These are phyloP conservation scores for Populus euphratica DNA, from an alignment of 345 rosid species.

Conservation along the genomic window DNA sequence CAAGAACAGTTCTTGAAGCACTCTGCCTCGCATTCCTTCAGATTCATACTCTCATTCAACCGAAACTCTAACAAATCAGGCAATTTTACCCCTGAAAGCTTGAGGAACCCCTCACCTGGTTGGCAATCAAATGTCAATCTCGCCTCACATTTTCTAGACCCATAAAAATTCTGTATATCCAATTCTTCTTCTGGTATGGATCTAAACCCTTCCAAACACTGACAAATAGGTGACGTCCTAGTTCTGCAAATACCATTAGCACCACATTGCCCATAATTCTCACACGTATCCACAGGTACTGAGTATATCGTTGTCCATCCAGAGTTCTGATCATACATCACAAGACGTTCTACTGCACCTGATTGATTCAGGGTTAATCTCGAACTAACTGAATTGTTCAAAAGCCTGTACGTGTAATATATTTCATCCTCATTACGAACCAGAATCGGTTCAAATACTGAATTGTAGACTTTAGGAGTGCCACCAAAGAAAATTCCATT, in stretches of 20 bases:
- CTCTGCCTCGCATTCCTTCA: slow-evolving; percentile 15
- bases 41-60: slow-evolving; percentile 18
- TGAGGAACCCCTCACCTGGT: slow-evolving; percentile 9
- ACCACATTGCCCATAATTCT: slow-evolving; percentile 32
- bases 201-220: slow-evolving; percentile 17
- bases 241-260: slow-evolving; percentile 20
- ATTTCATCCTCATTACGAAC: neutral
- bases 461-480: neutral
- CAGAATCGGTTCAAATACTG: neutral
- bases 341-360: neutral
- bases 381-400: neutral
- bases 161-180: neutral
- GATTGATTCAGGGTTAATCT: neutral
- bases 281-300: slow-evolving; percentile 25
- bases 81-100: slow-evolving; percentile 7
- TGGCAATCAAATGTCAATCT: slow-evolving; percentile 6
- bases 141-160: slow-evolving; percentile 17
- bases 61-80: slow-evolving; percentile 14
- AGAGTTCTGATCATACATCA: neutral
- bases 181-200: slow-evolving; percentile 3
- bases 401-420: neutral
- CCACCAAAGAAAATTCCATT: slow-evolving; percentile 27
- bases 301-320: neutral
- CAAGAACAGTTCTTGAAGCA: slow-evolving; percentile 33
- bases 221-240: neutral